Base-by-base conservation (phyloP, 2,329 filamentous ascomycete genomes). In the Thielaviopsis ethacetica region DNA sequence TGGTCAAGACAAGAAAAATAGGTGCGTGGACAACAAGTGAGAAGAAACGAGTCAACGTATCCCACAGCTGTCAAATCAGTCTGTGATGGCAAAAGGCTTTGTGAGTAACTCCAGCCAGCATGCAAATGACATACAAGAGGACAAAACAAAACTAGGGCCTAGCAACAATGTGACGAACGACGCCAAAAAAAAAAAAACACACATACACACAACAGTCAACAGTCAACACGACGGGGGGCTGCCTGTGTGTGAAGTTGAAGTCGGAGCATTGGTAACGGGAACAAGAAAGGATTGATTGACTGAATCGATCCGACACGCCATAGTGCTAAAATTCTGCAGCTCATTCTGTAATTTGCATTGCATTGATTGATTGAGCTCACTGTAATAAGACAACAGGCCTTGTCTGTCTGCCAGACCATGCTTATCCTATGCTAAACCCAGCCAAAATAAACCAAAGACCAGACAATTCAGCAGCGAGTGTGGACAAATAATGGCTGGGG, bases 11-110 rank as follows among this genome's bases (percentile, higher is more conserved):
- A 26, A 56, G 21, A 26, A 21, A 49, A 17, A 49, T 22, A 10
- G n/a, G 27, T 55, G 21, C 27, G 52, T 54, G 38, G 38, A 30
- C 21, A 49, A 59, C 27, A 47, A 34, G 57, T 54, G 57, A 59
- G 53, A 55, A 54, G 53, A 50, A 53, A 54, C 57, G 57, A 59
- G 53, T 54, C 57, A 54, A 59, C 51, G 57, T 58, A 53, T 58
- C 56, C 56, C 56, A 58, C 56, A 30, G 50, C 56, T 53, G 56
- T 53, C 49, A 58, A 53, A 24, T 53, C 24, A 52, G 21, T 53
- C 30, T 53, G 22, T 19, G 24, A 30, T 26, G 51, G n/a, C 51
- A 27, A 53, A 17, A 27, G 17, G 38, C 38, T 44, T 44, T 44
- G 38, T 44, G 15, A 44, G 38, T 44, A 44, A 44, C 38, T 44